These are phyloP conservation scores for Quercus engelmannii DNA, from an alignment of 306 rosid species.

Conservation along the genomic window DNA sequence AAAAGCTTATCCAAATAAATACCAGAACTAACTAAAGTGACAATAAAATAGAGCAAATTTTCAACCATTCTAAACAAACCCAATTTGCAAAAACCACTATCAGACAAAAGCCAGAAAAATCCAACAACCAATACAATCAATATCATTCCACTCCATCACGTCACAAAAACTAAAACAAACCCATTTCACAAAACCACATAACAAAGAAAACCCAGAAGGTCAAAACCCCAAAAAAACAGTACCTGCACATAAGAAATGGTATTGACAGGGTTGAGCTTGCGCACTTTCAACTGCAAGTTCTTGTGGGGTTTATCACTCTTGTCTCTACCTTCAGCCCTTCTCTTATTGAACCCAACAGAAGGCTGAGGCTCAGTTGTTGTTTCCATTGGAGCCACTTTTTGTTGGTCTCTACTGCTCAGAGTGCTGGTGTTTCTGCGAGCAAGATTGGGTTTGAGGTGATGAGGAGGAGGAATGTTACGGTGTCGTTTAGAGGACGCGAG, in stretches of 20 bases:
- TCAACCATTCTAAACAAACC: neutral
- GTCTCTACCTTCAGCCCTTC: slow-evolving; percentile 75
- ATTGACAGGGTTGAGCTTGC: slow-evolving; percentile 67
- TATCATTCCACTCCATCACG: neutral
- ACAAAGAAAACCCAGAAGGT: neutral
- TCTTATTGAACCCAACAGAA: slow-evolving; percentile 55
- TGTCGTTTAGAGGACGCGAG: slow-evolving; percentile 38
- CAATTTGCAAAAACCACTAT: neutral
- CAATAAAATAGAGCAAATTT: neutral
- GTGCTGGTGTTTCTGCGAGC: slow-evolving; percentile 33
- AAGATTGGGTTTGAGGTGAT: slow-evolving; percentile 6
- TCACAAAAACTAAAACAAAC: neutral
- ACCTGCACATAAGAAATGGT: slow-evolving; percentile 80
- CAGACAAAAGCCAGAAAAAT: neutral
- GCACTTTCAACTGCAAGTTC: slow-evolving; percentile 50
- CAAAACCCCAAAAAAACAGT: neutral
- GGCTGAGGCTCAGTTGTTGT: slow-evolving; percentile 2
- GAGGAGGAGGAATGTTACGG: slow-evolving; percentile 30
- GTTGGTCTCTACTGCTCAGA: neutral
- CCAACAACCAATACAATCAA: no score
- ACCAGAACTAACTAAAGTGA: neutral
- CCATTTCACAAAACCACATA: neutral
- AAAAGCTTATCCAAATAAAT: neutral
- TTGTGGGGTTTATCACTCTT: slow-evolving; percentile 41
- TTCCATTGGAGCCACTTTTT: slow-evolving; percentile 30